phyloP scores from a whole-genome alignment of 495 filamentous ascomycete species.

The Neurospora sublineolata region DNA sequence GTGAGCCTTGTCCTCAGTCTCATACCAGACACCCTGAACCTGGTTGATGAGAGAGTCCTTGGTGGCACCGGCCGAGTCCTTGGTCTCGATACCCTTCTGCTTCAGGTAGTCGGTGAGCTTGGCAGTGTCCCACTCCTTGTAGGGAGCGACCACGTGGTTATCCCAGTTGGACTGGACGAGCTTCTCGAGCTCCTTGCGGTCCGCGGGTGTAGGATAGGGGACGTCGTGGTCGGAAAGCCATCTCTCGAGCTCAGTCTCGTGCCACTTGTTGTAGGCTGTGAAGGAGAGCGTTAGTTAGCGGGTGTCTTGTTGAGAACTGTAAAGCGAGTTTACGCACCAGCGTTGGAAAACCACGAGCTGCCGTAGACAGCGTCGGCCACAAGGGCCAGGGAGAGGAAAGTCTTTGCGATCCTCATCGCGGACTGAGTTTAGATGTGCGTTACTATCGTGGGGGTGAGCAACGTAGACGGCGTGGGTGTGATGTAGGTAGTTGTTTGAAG shows the following conservation, averaged over 20 bases:
- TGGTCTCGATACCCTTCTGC: constrained; percentile 54
- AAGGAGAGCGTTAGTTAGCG: neutral
- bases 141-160: constrained; percentile 49
- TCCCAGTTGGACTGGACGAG: constrained; percentile 87
- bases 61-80: constrained; percentile 48
- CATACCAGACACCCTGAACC: constrained; percentile 62
- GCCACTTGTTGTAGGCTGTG: constrained; percentile 95
- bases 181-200: constrained; percentile 74
- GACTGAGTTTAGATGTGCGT: neutral
- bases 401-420: constrained; percentile 65
- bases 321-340: constrained; percentile 45
- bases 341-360: constrained; percentile 70
- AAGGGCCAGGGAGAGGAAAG: constrained; percentile 57
- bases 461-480: constrained; percentile 3
- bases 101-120: constrained; percentile 55
- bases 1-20: constrained; percentile 61
- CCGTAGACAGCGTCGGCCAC: constrained; percentile 57
- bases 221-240: constrained; percentile 94
- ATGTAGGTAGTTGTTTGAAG: neutral
- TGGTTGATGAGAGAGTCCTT: constrained; percentile 55
- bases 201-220: constrained; percentile 72
- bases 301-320: neutral
- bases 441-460: neutral
- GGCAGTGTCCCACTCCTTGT: constrained; percentile 57
- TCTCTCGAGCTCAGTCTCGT: constrained; percentile 91